These are phyloP conservation scores for Allium cepa DNA, from an alignment of 106 monocot species.

Conservation along the genomic window DNA sequence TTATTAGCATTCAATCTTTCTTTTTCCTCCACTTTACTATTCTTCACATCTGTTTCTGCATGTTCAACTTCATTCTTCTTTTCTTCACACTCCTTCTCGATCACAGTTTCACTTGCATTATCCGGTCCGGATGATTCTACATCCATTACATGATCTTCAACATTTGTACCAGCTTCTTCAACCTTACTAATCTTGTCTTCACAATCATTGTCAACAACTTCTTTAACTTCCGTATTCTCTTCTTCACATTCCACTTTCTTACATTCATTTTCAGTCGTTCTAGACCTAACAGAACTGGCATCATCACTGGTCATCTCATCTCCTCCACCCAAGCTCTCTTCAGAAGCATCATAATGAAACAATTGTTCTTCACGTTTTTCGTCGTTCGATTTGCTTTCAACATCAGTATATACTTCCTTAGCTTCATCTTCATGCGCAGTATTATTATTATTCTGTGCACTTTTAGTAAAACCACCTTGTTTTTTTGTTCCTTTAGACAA, in stretches of 20 bases:
- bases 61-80: no score
- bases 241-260: background rate
- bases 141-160: no score
- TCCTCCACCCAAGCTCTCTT: background rate
- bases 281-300: background rate
- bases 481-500: no score
- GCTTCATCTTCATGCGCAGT: background rate
- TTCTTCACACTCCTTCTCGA: background rate
- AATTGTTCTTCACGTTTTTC: background rate
- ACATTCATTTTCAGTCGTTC: background rate
- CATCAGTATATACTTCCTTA: background rate
- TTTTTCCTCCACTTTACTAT: background rate
- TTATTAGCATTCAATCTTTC: constrained; percentile 2
- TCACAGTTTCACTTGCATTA: background rate
- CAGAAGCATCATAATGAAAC: background rate
- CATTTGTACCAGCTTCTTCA: no score
- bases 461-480: background rate
- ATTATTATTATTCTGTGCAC: background rate
- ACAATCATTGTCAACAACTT: no score
- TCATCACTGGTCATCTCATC: background rate
- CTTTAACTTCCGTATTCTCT: background rate
- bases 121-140: no score
- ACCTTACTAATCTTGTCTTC: no score
- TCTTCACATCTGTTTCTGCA: background rate
- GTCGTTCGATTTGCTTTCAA: background rate